phyloP scores from a whole-genome alignment of 148 eudicot species.

The Oxyria digyna region DNA sequence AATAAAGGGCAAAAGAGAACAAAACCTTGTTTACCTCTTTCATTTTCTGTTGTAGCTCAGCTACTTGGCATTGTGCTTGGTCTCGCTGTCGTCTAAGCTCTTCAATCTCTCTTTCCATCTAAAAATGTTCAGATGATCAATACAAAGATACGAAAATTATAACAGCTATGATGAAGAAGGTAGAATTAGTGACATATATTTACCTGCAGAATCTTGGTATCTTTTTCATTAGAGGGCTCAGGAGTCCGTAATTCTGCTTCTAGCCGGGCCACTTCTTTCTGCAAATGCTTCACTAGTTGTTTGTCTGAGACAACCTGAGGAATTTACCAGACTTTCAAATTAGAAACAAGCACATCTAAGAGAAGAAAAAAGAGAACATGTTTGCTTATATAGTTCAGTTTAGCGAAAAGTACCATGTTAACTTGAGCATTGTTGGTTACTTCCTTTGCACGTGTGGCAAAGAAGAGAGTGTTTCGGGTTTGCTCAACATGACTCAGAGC shows the following conservation, averaged over 20 bases:
- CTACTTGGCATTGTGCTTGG: conserved; percentile 65
- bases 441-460: conserved; percentile 95
- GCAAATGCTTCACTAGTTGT: conserved; percentile 85
- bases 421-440: conserved; percentile 93
- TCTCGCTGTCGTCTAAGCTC: conserved; percentile 83
- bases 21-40: conserved; percentile 44
- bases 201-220: conserved; percentile 61
- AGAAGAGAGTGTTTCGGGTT: conserved; percentile 66
- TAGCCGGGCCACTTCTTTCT: conserved; percentile 86
- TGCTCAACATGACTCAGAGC: conserved; percentile 79
- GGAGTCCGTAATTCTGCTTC: conserved; percentile 86
- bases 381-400: not conserved
- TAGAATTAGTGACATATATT: not conserved
- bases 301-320: conserved; percentile 85
- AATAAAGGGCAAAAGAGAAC: not conserved
- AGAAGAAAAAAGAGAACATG: too few relatives aligned
- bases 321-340: not conserved
- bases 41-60: conserved; percentile 59
- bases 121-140: conserved; percentile 4
- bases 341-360: not conserved
- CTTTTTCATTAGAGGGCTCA: conserved; percentile 63
- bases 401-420: conserved; percentile 51
- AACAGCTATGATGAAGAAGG: too few relatives aligned
- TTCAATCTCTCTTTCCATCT: conserved; percentile 91
- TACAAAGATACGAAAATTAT: not conserved